Base-by-base conservation (phyloP, 2,329 filamentous ascomycete species). In the Colletotrichum tabaci region DNA sequence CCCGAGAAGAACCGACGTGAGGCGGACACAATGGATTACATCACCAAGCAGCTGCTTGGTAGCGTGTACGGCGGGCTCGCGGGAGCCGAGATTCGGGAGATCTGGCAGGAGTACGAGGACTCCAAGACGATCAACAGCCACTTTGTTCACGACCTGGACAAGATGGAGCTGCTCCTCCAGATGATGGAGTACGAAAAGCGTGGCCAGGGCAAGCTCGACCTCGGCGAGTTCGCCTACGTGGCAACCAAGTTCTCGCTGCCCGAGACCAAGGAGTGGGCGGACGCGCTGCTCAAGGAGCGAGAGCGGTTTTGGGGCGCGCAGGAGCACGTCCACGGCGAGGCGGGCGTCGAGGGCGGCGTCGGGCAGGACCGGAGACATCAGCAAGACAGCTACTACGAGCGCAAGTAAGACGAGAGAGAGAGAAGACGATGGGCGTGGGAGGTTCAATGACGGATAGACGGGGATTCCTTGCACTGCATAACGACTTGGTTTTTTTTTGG, bases 51-150 rank as follows among this genome's bases (percentile, higher is more conserved):
- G 4, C 84, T 98, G 65, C 87, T 98, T 3, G 93, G 93, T 10
- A 88, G 89, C 10, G 93, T 97, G 8, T 88, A 93, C 50, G 92
- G 91, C n/a, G 94, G 93, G 0, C 73, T 79, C 2, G 87, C 90
- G 0, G 95, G 92, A 3, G 80, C 87, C 65, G 91, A 95, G 63
- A 92, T 99, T 38, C 87, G 92, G 70, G 89, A 87, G 10, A 88
- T 98, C 61, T 99, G 96, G 94, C 92, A 97, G 78, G 96, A 99
- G 82, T 99, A 99, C 79, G 96, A 99, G 82, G 94, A 96, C 77
- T 91, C 91, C 21, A 78, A 92, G 83, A 98, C 96, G 10, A 84
- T 92, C 16, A 96, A 99, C 80, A 94, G 93, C 76, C 87, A 91
- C 73, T 98, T 96, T 74, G 96, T 99, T 53, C 96, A 99, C 81